Evolutionary conservation across 225 moss, liverwort and hornwort genomes (phyloP).

Genomic region (Pleurozium schreberi): DNA sequence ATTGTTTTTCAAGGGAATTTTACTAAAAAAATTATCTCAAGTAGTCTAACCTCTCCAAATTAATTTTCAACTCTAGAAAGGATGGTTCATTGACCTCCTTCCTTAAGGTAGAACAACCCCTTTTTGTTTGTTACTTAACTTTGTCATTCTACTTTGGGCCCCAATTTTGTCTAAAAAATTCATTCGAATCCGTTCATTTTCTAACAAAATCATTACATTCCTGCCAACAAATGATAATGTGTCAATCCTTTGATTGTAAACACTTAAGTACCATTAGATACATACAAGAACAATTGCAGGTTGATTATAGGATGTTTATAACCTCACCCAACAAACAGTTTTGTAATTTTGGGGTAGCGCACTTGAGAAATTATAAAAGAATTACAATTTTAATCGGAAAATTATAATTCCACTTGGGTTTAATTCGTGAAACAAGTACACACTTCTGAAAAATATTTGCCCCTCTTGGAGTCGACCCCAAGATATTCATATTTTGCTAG

Average conservation of each 20-base stretch:
- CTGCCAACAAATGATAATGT: no score
- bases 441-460: not conserved
- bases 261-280: no score
- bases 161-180: no score
- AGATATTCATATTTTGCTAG: not conserved
- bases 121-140: not conserved
- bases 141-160: no score
- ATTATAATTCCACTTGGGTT: not conserved
- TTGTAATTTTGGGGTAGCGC: fast-evolving
- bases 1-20: not conserved
- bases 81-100: fast-evolving
- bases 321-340: fast-evolving
- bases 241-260: no score
- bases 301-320: not conserved
- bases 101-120: no score
- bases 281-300: fast-evolving
- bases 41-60: not conserved
- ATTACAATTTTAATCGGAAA: not conserved
- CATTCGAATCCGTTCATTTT: no score
- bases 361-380: not conserved
- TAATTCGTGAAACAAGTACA: fast-evolving
- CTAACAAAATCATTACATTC: no score
- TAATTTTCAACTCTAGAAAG: not conserved
- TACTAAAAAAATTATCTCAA: not conserved
- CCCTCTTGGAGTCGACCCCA: not conserved